Evolutionary conservation across 2,329 filamentous ascomycete genomes (phyloP).

Genomic region (Colletotrichum australisinense): DNA sequence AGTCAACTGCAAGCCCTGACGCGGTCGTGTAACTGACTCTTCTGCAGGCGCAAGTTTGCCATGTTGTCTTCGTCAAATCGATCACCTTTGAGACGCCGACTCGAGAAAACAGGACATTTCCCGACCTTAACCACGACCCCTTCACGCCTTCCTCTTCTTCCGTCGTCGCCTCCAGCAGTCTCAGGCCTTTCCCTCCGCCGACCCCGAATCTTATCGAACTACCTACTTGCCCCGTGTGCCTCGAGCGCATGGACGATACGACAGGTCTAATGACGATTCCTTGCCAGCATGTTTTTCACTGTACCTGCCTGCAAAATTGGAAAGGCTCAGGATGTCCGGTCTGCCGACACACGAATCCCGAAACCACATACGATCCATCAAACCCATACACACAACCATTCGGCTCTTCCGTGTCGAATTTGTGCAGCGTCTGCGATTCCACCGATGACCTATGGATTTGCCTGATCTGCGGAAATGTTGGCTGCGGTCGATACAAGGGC

Average conservation of each 20-base stretch:
- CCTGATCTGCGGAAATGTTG: slow-evolving; percentile 90
- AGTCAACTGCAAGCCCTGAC: neutral
- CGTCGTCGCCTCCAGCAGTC: slow-evolving; percentile 52
- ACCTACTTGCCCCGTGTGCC: slow-evolving; percentile 94
- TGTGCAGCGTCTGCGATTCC: slow-evolving; percentile 85
- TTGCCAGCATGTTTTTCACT: slow-evolving; percentile 98
- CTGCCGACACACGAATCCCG: slow-evolving; percentile 82
- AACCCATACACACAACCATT: slow-evolving; percentile 67
- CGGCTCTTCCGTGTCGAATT: slow-evolving; percentile 70
- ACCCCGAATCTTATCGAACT: slow-evolving; percentile 90
- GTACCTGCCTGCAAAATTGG: slow-evolving; percentile 96
- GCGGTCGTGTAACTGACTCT: slow-evolving; percentile 32
- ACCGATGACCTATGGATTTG: slow-evolving; percentile 93
- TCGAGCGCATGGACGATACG: slow-evolving; percentile 98
- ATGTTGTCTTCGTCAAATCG: slow-evolving; percentile 93
- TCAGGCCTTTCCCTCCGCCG: slow-evolving; percentile 71
- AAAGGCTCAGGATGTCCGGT: slow-evolving; percentile 93
- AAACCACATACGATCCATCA: slow-evolving; percentile 54
- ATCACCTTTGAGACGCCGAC: slow-evolving; percentile 83
- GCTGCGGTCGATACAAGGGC: slow-evolving; percentile 93
- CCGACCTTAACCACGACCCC: slow-evolving; percentile 70
- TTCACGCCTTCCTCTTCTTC: slow-evolving; percentile 65
- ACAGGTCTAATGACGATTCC: slow-evolving; percentile 94
- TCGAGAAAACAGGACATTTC: slow-evolving; percentile 60
- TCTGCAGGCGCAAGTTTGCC: slow-evolving; percentile 85